Percentiles rank a stretch among this genome's conserved stretches.
These are phyloP conservation scores for Neurospora sp. DNA, from an alignment of 495 filamentous ascomycete genomes.

Conservation along the genomic window DNA sequence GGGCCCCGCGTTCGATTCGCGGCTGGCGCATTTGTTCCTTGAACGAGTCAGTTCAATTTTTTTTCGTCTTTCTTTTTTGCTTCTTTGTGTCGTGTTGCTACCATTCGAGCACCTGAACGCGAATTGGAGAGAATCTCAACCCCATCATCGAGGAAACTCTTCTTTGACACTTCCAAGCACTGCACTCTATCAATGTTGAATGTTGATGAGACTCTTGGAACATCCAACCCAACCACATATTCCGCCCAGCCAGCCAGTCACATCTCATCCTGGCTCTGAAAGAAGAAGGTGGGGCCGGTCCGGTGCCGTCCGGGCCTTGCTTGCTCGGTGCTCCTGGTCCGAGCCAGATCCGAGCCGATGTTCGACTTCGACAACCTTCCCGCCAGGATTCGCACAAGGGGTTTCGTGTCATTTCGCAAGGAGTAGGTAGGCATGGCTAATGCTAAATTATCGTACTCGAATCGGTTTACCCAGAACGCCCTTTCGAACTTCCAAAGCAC, in stretches of 20 bases:
- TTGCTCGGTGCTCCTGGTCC: not conserved
- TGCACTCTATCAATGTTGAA: not conserved
- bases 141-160: not conserved
- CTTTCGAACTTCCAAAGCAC: not conserved
- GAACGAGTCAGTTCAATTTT: not conserved
- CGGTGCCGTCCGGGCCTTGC: not conserved
- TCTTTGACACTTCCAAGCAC: not conserved
- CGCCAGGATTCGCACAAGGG: not conserved
- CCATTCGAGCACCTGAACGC: not conserved
- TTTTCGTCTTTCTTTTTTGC: not conserved
- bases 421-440: not conserved
- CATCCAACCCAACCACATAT: not conserved
- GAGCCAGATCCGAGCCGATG: not conserved
- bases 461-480: not conserved
- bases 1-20: conserved; percentile 44
- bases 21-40: conserved; percentile 28
- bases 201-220: not conserved
- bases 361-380: not conserved
- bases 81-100: not conserved
- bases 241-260: not conserved
- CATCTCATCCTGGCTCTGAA: not conserved
- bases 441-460: not conserved
- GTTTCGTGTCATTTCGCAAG: not conserved
- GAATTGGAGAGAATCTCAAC: not conserved
- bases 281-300: not conserved